A percentile compares a stretch with the other conserved stretches of the same genome.
These are phyloP conservation scores for Mucor irregularis DNA, from an alignment of 371 early-diverging fungal genomes.

Conservation along the genomic window DNA sequence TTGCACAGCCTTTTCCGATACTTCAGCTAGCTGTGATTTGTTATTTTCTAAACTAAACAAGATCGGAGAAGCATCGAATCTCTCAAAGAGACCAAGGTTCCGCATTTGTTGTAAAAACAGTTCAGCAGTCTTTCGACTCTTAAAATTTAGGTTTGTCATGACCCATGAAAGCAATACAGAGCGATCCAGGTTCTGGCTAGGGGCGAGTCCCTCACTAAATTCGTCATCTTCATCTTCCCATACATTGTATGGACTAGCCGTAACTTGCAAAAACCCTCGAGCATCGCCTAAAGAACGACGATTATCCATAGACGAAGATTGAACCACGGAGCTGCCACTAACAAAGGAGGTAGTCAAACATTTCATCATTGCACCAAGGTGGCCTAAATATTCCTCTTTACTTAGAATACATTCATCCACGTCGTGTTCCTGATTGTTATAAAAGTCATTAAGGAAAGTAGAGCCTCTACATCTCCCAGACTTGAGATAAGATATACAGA, in stretches of 20 bases:
- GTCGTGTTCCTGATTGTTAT: slow-evolving; percentile 6
- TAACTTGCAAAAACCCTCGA: slow-evolving; percentile 33
- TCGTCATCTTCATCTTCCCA: slow-evolving; percentile 24
- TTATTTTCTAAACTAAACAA: slow-evolving; percentile 29
- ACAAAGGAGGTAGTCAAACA: slow-evolving; percentile 20
- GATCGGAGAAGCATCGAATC: slow-evolving; percentile 49
- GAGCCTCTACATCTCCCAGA: slow-evolving; percentile 31
- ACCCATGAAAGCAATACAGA: slow-evolving; percentile 41
- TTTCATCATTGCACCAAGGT: slow-evolving; percentile 50
- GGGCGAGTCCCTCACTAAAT: slow-evolving; percentile 15
- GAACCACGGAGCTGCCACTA: background rate
- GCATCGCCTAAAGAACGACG: slow-evolving; percentile 24
- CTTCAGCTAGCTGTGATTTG: background rate
- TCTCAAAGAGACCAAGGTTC: slow-evolving; percentile 57
- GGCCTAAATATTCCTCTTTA: slow-evolving; percentile 42
- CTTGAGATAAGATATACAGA: slow-evolving; percentile 22
- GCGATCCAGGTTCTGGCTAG: slow-evolving; percentile 33
- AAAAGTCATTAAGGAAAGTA: slow-evolving; percentile 33
- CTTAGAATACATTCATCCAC: slow-evolving; percentile 32
- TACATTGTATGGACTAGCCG: slow-evolving; percentile 15
- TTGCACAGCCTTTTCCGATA: slow-evolving; percentile 19
- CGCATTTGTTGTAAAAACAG: slow-evolving; percentile 58
- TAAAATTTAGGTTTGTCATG: slow-evolving; percentile 34
- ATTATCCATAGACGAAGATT: slow-evolving; percentile 8
- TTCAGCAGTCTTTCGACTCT: slow-evolving; percentile 22